Evolutionary conservation across 2,329 filamentous ascomycete genomes (phyloP).

Genomic region (Dothistroma septosporum): DNA sequence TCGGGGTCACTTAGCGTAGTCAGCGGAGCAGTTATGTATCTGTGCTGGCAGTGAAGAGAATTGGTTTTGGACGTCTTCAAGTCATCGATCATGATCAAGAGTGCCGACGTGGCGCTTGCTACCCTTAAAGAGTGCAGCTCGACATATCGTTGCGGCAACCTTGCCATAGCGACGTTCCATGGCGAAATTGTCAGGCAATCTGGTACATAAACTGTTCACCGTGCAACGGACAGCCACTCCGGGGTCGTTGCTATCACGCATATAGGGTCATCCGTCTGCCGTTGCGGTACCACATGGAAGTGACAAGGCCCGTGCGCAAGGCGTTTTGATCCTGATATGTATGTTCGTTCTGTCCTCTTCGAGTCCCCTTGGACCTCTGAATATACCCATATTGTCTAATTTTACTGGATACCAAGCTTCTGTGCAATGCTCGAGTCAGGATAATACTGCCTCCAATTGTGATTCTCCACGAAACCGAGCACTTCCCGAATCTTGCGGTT

Average conservation of each 20-base stretch:
- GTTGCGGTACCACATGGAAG: background rate
- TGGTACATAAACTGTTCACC: background rate
- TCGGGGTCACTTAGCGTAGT: background rate
- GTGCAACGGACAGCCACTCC: background rate
- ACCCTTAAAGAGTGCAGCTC: background rate
- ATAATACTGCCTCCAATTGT: constrained; percentile 54
- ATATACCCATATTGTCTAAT: background rate
- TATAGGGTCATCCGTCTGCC: background rate
- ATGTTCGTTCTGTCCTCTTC: background rate
- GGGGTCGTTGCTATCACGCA: background rate
- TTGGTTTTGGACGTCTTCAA: background rate
- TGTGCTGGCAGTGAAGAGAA: background rate
- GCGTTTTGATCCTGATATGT: background rate
- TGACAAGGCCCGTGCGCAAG: background rate
- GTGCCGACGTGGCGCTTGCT: background rate
- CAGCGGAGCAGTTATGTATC: background rate
- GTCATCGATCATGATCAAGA: background rate
- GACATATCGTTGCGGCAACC: background rate
- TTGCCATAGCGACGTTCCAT: background rate
- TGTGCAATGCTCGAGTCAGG: constrained; percentile 4
- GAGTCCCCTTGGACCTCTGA: background rate
- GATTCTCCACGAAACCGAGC: constrained; percentile 56
- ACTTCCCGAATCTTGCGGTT: constrained; percentile 59
- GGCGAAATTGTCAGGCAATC: background rate
- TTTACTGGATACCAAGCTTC: background rate